Base-by-base conservation (phyloP, 2,329 filamentous ascomycete genomes). In the Penicillium expansum region DNA sequence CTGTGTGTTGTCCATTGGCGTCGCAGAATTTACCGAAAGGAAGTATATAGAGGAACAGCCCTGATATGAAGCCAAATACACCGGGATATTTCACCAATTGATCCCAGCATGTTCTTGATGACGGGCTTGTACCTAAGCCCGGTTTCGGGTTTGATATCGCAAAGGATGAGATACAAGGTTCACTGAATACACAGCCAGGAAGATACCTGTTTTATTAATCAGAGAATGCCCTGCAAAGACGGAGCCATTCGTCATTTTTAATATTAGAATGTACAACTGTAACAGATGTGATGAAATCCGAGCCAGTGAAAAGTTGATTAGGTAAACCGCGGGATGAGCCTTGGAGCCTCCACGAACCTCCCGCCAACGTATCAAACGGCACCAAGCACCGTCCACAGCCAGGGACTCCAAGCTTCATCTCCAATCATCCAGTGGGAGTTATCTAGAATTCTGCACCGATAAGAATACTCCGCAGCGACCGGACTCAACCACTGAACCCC, bases 291-390 rank as follows among this genome's bases (percentile, higher is more conserved):
- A 35, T 52, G 35, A 32, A 44, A 33, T 43, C 39, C 7, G 5
- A 32, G 38, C 49, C 7, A 52, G 48, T 42, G 8, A 47, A 48
- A 48, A 30, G 5, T 9, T 49, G 44, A 48, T 54, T 54, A 54
- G 33, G 44, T 49, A 55, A 55, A 52, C 27, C 37, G 45, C 37
- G 43, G 52, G 52, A 33, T 35, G 30, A 37, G 39, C 20, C 27
- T 20, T n/a, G 42, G 24, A 30, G 42, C 30, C 27, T 51, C 47
- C 45, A 51, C 37, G 18, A 51, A 51, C 38, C 32, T 55, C 52
- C 45, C 45, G 30, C 38, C 38, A 38, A 35, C 41, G n/a, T 42
- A 50, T 43, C 47, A 43, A 35, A 29, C n/a, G 14, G 37, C 29
- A 43, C 8, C 43, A 48, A 24, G n/a, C 30, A 29, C 20, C 4